A percentile compares a stretch with the other conserved stretches of the same genome.
Evolutionary conservation across 2,329 filamentous ascomycete species (phyloP).

Genomic region (Samsoniella hepiali): DNA sequence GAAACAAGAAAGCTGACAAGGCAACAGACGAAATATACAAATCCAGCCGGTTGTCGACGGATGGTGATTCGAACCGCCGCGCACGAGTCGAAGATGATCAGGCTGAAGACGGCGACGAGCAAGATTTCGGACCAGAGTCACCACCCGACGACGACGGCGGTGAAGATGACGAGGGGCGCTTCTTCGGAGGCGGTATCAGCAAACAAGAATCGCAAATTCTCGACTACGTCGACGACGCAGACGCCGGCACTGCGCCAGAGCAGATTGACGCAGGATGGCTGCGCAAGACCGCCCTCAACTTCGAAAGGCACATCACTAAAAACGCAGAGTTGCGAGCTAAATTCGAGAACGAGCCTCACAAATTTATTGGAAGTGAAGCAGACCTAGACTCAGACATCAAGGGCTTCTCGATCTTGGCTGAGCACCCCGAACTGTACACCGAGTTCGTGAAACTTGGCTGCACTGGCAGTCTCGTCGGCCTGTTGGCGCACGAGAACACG

Average conservation of each 20-base stretch:
- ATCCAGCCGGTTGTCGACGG: constrained; percentile 50
- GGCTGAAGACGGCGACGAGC: constrained; percentile 49
- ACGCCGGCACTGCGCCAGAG: constrained; percentile 50
- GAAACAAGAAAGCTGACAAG: neutral
- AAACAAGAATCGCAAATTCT: constrained; percentile 77
- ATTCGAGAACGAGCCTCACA: constrained; percentile 74
- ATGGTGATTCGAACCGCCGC: constrained; percentile 42
- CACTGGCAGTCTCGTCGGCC: constrained; percentile 68
- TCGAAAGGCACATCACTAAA: constrained; percentile 87
- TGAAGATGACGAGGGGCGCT: constrained; percentile 89
- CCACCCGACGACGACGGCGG: constrained; percentile 44
- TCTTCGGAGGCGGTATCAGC: constrained; percentile 90
- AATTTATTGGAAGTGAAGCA: constrained; percentile 82
- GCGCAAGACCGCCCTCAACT: constrained; percentile 72
- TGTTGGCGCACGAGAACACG: constrained; percentile 92
- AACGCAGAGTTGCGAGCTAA: constrained; percentile 88
- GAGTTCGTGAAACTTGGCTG: constrained; percentile 77
- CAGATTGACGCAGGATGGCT: constrained; percentile 84
- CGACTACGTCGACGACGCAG: constrained; percentile 71
- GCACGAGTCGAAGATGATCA: constrained; percentile 45
- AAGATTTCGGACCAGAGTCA: constrained; percentile 43
- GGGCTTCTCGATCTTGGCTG: constrained; percentile 76
- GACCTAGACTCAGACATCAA: constrained; percentile 89
- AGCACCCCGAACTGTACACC: constrained; percentile 78
- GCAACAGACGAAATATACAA: constrained; percentile 60